Base-by-base conservation (phyloP, 2,329 filamentous ascomycete species). In the Fusarium sp. region DNA sequence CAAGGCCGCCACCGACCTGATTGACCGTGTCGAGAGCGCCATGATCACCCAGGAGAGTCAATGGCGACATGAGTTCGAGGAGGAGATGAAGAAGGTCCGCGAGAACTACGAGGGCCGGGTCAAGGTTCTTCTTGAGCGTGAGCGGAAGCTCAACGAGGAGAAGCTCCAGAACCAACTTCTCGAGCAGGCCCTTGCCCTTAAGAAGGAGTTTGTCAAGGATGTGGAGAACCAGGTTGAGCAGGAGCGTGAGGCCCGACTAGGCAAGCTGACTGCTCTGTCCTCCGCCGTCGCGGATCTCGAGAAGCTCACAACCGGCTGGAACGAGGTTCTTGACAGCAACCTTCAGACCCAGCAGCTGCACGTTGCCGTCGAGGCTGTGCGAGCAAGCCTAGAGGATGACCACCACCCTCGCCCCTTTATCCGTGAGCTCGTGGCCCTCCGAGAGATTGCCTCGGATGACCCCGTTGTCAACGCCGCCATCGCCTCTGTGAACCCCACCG, bases 281-380 rank as follows among this genome's bases (percentile, higher is more conserved):
- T 83, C 87, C 33, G 90, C 90, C 11, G 92, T 99, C 16, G 85
- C 86, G 38, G 92, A 96, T 74, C 89, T 99, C 11, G 94, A 97
- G 82, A 90, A 90, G 79, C 87, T 99, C 59, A 96, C 94, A 1
- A 87, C 88, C 1, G 91, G 93, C 71, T 98, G 93, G 93, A 96
- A 95, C 81, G 88, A 90, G 40, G 93, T 98, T 36, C 89, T 99
- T 20, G 93, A 98, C 78, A 85, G 88, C 65, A 98, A 96, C 81
- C 87, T 98, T 68, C 91, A 92, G 80, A 97, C 96, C 0, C 96
- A 99, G 81, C 94, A 98, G 82, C 89, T 99, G 27, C 93, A 97
- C 77, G 93, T 99, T 34, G 96, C 96, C 18, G 91, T 98, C 29
- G 96, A 99, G 78, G 93, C 95, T 38, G 93, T 98, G 56, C 91